Evolutionary conservation across 176 grass and related monocot species (phyloP), one percentile per base, ranked within the genome.

Genomic region (Phragmites australis): DNA sequence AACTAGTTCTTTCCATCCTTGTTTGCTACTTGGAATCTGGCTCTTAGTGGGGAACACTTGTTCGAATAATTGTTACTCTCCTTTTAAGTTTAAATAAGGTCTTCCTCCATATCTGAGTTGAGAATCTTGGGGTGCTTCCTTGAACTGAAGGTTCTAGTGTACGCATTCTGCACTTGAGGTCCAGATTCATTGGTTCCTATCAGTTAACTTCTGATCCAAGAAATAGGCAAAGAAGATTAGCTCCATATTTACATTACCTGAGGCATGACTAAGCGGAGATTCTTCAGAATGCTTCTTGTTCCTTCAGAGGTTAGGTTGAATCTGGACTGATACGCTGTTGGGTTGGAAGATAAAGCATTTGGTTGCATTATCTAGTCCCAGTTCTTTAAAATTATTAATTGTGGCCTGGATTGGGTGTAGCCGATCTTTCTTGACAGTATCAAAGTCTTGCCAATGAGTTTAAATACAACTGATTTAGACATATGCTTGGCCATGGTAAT

Each of bases 141-240:
- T 47, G 65, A 81, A 44, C 48, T 43, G 47, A 70, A 45, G 27
- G 15, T 26, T 44, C 5, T 47, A 62, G 55, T 40, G 30, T 60
- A 8, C 68, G 1, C 55, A 40, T 39, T 26, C 42, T 26, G 21
- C 26, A 50, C 41, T 30, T 44, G 51, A 71, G 27, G 53, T 47
- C 26, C 37, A 52, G n/a, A n/a, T n/a, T 58, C 27, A 11, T 12
- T 16, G 15, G 29, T 81, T 49, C 42, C 27, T 59, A 40, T 37
- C 53, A 19, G 54, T 39, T 60, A 26, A 81, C 79, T 72, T 81
- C 42, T 8, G 30, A 17, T 62, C 30, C 68, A 82, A 71, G 53
- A 71, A 62, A 52, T 50, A 52, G 15, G 57, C 44, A 19, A 29
- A 70, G 9, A 30, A 69, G 19, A 23, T 71, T n/a, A 22, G 65